Evolutionary conservation across 345 rosid genomes (phyloP).

Genomic region (Moricandia arvensis): DNA sequence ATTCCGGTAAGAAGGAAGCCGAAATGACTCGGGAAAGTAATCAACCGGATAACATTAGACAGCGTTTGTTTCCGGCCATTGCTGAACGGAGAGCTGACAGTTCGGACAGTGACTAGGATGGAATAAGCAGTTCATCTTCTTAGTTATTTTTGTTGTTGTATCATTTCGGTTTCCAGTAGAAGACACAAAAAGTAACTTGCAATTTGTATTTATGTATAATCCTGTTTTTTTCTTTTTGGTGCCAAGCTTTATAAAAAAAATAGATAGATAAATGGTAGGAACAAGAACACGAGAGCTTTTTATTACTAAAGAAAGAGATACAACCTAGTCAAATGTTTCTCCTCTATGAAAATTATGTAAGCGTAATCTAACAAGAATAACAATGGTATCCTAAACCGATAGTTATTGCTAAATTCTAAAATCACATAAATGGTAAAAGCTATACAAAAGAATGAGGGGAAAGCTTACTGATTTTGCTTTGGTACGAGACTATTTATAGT

Average conservation of each 20-base stretch:
- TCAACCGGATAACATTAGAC: slow-evolving; percentile 47
- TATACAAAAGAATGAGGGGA: slow-evolving; percentile 31
- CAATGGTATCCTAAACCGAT: slow-evolving; percentile 30
- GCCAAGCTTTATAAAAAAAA: slow-evolving; percentile 3
- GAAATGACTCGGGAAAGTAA: slow-evolving; percentile 37
- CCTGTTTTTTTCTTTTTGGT: neutral
- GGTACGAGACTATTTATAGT: slow-evolving; percentile 15
- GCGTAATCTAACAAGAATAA: slow-evolving; percentile 31
- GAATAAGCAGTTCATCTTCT: neutral
- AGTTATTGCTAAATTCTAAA: slow-evolving; percentile 19
- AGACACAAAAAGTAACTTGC: neutral
- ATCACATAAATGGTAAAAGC: slow-evolving; percentile 29
- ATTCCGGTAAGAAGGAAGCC: slow-evolving; percentile 35
- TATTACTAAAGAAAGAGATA: slow-evolving; percentile 8
- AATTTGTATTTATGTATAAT: neutral
- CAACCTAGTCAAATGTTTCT: slow-evolving; percentile 26
- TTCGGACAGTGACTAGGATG: slow-evolving; percentile 38
- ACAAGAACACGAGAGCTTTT: slow-evolving; percentile 16
- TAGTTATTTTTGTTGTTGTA: neutral
- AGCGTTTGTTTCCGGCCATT: slow-evolving; percentile 66
- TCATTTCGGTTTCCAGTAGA: neutral
- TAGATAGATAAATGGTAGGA: neutral
- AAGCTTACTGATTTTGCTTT: slow-evolving; percentile 14
- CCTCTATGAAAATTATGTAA: slow-evolving; percentile 22
- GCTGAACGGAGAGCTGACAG: slow-evolving; percentile 47